These are phyloP conservation scores for Senna tora DNA, from an alignment of 306 rosid genomes.

Conservation along the genomic window DNA sequence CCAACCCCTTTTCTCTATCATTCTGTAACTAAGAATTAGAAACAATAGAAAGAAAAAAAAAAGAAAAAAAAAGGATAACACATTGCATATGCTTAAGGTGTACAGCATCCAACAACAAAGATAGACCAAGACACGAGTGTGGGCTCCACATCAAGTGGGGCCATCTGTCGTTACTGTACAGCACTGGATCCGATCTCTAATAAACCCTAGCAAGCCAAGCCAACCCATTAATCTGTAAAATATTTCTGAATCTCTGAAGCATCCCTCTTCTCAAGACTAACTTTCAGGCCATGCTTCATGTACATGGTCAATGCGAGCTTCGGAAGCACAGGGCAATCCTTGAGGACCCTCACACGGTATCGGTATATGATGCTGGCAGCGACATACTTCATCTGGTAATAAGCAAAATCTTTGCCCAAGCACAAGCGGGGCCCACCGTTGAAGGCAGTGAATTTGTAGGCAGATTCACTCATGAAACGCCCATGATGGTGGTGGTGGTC, in stretches of 20 bases:
- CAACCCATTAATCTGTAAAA: neutral
- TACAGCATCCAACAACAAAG: no score
- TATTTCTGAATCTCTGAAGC: constrained; percentile 41
- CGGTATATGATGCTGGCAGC: constrained; percentile 74
- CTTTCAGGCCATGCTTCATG: constrained; percentile 82
- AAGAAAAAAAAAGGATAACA: neutral
- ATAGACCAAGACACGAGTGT: no score
- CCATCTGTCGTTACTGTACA: no score
- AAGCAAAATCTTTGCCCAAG: constrained; percentile 90
- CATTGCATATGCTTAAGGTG: no score
- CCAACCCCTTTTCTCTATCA: constrained; percentile 25
- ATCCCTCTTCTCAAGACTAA: constrained; percentile 49
- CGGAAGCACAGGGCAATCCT: constrained; percentile 65
- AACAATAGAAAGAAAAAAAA: neutral
- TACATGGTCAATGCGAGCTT: constrained; percentile 86
- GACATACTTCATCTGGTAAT: constrained; percentile 84
- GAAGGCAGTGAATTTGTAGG: constrained; percentile 87
- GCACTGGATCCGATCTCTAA: no score
- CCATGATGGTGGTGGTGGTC: no score
- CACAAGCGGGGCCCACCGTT: constrained; percentile 95
- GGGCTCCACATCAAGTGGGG: no score
- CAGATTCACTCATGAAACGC: constrained; percentile 72
- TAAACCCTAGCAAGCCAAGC: constrained; percentile 13
- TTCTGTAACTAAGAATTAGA: constrained; percentile 17
- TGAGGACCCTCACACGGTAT: constrained; percentile 63